phyloP scores from a whole-genome alignment of 1,284 basidiomycete genomes.

The Trichosporon coremiiforme region DNA sequence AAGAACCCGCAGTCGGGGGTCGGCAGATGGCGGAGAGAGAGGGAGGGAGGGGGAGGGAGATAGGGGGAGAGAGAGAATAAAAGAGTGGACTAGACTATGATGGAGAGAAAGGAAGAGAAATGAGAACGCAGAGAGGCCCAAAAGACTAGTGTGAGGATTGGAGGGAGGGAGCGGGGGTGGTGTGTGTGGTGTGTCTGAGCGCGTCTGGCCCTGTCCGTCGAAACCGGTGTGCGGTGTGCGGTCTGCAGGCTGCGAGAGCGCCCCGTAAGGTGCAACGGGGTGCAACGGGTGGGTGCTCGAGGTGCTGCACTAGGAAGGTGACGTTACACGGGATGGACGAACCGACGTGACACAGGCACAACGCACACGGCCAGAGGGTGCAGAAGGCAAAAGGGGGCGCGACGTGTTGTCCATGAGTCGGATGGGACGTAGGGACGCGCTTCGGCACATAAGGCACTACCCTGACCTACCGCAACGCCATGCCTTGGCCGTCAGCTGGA shows the following conservation, averaged over 20 bases:
- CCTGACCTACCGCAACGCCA: constrained; percentile 7
- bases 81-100: constrained; percentile 15
- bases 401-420: constrained; percentile 9
- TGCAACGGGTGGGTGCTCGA: constrained; percentile 8
- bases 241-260: not conserved
- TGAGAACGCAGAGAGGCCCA: constrained; percentile 6
- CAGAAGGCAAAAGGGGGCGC: not conserved
- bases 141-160: not conserved
- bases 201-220: not conserved
- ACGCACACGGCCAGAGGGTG: not conserved
- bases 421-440: constrained; percentile 14
- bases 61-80: not conserved
- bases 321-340: constrained; percentile 21
- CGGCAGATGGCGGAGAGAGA: constrained; percentile 17
- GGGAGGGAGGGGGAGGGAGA: not conserved
- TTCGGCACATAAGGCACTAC: constrained; percentile 13
- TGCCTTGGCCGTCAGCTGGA: not conserved
- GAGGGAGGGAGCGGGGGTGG: not conserved
- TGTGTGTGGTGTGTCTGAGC: constrained; percentile 18
- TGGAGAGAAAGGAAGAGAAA: constrained; percentile 16
- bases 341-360: not conserved
- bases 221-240: not conserved
- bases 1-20: constrained; percentile 3
- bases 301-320: constrained; percentile 14
- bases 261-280: not conserved